These are phyloP conservation scores for Adenanthera pavonina DNA, from an alignment of 306 rosid genomes.

Conservation along the genomic window DNA sequence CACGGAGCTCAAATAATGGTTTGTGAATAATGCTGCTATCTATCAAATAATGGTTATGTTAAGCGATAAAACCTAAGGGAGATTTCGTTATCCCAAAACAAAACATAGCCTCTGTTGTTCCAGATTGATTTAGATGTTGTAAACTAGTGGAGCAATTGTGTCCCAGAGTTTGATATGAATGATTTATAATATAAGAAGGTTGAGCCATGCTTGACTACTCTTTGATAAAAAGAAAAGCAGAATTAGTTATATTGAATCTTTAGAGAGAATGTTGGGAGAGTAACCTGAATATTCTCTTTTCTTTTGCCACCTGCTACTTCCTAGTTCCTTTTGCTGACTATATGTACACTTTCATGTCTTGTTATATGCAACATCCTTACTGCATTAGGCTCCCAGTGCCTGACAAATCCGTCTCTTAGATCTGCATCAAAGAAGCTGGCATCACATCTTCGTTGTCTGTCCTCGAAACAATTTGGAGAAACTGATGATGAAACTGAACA, in stretches of 20 bases:
- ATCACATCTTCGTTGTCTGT: constrained; percentile 94
- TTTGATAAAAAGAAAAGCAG: not conserved
- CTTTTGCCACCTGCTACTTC: not conserved
- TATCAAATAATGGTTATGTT: not conserved
- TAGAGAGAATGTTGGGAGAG: not conserved
- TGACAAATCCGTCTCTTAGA: constrained; percentile 73
- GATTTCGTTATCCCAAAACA: constrained; percentile 3
- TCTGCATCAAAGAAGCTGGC: constrained; percentile 80
- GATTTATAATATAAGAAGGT: not conserved
- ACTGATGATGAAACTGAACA: constrained; percentile 77
- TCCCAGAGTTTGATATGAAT: not conserved
- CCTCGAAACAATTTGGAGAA: constrained; percentile 78
- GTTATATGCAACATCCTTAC: constrained; percentile 26
- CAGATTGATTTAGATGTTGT: not conserved
- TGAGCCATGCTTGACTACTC: not conserved
- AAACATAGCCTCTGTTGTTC: not conserved
- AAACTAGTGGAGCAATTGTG: constrained; percentile 1
- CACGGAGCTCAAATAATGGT: too few relatives aligned
- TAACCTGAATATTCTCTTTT: not conserved
- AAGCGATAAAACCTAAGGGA: not conserved
- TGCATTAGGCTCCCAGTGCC: constrained; percentile 56
- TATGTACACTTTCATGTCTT: constrained; percentile 15
- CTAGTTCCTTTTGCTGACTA: not conserved
- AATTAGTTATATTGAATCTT: not conserved
- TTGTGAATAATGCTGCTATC: too few relatives aligned